phyloP scores from a whole-genome alignment of 2,329 filamentous ascomycete genomes.

The Trichoderma afroharzianum region DNA sequence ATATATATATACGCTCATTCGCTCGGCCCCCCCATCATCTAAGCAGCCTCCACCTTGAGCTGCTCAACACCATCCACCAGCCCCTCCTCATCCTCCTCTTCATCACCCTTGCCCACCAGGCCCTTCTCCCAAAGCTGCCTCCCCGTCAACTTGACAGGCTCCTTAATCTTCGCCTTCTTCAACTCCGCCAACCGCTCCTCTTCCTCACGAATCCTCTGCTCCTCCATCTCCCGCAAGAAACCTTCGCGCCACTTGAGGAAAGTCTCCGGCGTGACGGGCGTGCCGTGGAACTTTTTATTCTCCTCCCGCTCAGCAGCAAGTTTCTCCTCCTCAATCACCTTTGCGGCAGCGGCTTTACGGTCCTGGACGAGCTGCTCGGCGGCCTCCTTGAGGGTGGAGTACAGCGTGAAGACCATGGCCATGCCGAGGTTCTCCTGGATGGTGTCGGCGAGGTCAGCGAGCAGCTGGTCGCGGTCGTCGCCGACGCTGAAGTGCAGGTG shows the following conservation, averaged over 20 bases:
- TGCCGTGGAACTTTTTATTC: slow-evolving; percentile 94
- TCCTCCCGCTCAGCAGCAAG: slow-evolving; percentile 76
- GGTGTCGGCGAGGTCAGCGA: slow-evolving; percentile 66
- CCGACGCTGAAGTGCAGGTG: slow-evolving; percentile 75
- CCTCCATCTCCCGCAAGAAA: slow-evolving; percentile 79
- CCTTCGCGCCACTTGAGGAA: slow-evolving; percentile 78
- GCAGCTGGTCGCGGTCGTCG: slow-evolving; percentile 71
- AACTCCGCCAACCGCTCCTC: slow-evolving; percentile 80
- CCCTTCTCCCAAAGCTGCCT: slow-evolving; percentile 76
- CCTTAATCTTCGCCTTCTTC: slow-evolving; percentile 73
- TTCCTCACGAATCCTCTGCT: slow-evolving; percentile 62
- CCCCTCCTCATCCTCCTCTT: slow-evolving; percentile 62
- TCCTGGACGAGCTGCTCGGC: slow-evolving; percentile 82
- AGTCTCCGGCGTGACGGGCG: slow-evolving; percentile 78
- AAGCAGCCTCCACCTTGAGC: slow-evolving; percentile 62
- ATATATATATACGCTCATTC: slow-evolving; percentile 12
- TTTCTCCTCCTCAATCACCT: slow-evolving; percentile 52
- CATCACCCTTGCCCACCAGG: slow-evolving; percentile 63
- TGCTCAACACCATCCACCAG: slow-evolving; percentile 62
- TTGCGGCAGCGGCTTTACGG: slow-evolving; percentile 62
- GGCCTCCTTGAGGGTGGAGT: slow-evolving; percentile 80
- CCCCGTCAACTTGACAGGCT: slow-evolving; percentile 68
- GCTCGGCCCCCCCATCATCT: not conserved
- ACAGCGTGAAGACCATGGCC: slow-evolving; percentile 94
- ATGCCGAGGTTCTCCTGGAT: slow-evolving; percentile 94